These are phyloP conservation scores for Ophiostoma piceae DNA, from an alignment of 2,329 filamentous ascomycete species.

Conservation along the genomic window DNA sequence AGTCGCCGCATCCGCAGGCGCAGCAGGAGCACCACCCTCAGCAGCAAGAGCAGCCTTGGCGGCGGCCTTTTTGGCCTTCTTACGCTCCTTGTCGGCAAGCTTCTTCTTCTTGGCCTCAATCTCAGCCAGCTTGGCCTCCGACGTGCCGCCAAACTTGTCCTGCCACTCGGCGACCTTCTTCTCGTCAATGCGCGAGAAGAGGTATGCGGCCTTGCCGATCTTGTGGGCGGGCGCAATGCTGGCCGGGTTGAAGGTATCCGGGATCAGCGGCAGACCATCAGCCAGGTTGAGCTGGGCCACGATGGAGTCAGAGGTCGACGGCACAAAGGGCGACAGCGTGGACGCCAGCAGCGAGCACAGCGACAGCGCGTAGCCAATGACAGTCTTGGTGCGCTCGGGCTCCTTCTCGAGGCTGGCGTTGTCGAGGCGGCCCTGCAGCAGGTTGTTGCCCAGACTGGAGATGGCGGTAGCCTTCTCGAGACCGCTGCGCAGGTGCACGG, in stretches of 20 bases:
- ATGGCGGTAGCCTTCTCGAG: conserved; percentile 62
- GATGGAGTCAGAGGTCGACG: conserved; percentile 69
- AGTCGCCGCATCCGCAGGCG: conserved; percentile 23
- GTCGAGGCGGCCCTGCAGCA: conserved; percentile 43
- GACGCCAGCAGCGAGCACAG: conserved; percentile 75
- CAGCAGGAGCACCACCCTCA: conserved; percentile 16
- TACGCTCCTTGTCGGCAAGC: conserved; percentile 32
- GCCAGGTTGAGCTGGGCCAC: conserved; percentile 61
- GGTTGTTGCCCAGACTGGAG: conserved; percentile 51
- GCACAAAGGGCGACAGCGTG: conserved; percentile 79
- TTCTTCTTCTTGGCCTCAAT: conserved; percentile 33
- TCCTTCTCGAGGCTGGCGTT: conserved; percentile 46
- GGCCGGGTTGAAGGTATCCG: conserved; percentile 58
- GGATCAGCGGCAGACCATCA: conserved; percentile 50
- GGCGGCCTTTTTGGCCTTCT: conserved; percentile 33
- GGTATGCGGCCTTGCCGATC: conserved; percentile 53
- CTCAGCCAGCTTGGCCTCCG: conserved; percentile 32
- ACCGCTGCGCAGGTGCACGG: conserved; percentile 63
- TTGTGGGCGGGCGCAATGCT: conserved; percentile 67
- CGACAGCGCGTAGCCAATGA: conserved; percentile 77
- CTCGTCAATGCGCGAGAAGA: conserved; percentile 67
- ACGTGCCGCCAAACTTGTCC: conserved; percentile 50
- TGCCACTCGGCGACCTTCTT: conserved; percentile 70
- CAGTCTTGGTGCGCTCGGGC: conserved; percentile 49
- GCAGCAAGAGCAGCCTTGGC: conserved; percentile 25